These are phyloP conservation scores for Symbiodinium pilosum DNA, from an alignment of 73 alveolate genomes.

Conservation along the genomic window DNA sequence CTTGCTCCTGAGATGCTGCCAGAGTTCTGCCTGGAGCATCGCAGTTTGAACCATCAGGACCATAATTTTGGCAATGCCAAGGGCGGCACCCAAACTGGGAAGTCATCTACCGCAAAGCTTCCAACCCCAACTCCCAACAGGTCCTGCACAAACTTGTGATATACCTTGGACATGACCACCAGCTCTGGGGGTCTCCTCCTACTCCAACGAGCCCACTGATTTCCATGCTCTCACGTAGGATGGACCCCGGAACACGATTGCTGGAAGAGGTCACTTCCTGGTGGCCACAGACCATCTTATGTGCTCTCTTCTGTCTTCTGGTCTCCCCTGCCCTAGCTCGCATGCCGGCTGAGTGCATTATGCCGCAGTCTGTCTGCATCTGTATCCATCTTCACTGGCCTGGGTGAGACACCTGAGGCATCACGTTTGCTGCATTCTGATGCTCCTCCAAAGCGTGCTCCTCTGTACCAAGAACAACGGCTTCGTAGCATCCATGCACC, in stretches of 20 bases:
- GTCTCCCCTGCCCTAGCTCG: no score
- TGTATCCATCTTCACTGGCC: no score
- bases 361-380: no score
- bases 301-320: no score
- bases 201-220: no score
- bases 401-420: not conserved
- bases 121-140: conserved; percentile 50
- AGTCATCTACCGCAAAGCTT: conserved; percentile 30
- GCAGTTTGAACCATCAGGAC: not conserved
- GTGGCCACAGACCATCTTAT: no score
- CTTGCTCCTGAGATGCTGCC: conserved; percentile 87
- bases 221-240: no score
- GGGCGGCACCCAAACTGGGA: conserved; percentile 60
- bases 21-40: conserved; percentile 40
- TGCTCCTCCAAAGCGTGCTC: conserved; percentile 72
- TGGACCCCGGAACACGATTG: no score
- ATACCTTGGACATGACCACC: not conserved
- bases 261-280: no score
- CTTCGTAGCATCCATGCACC: conserved; percentile 77
- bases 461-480: conserved; percentile 28
- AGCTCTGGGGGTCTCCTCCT: no score
- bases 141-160: conserved; percentile 39
- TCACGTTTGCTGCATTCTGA: not conserved
- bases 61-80: no score
- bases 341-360: no score